phyloP scores from a whole-genome alignment of 2,329 filamentous ascomycete genomes.

The Trichoderma sp. region DNA sequence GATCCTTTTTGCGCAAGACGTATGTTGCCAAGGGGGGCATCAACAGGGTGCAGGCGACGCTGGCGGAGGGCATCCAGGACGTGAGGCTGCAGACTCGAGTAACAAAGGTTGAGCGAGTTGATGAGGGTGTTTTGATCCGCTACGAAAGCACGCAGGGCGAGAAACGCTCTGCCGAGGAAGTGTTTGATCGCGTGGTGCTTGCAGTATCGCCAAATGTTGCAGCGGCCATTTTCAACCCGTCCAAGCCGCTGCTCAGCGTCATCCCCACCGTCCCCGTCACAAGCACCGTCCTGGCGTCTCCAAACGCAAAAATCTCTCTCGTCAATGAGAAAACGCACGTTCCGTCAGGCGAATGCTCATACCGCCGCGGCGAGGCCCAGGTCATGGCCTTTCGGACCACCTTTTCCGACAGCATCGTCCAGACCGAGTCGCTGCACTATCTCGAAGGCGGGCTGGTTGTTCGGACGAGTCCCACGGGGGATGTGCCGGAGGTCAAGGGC shows the following conservation, averaged over 20 bases:
- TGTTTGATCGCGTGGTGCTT: constrained; percentile 57
- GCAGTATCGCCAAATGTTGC: constrained; percentile 60
- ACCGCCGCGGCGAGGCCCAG: constrained; percentile 36
- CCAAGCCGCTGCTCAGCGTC: constrained; percentile 43
- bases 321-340: constrained; percentile 34
- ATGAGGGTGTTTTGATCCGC: background rate
- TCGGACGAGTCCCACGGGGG: constrained; percentile 54
- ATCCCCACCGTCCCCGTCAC: constrained; percentile 55
- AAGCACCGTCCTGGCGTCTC: constrained; percentile 47
- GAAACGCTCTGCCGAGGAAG: constrained; percentile 36
- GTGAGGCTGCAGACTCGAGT: constrained; percentile 49
- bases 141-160: background rate
- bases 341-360: constrained; percentile 26
- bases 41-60: constrained; percentile 51
- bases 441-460: constrained; percentile 56
- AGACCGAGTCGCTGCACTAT: constrained; percentile 58
- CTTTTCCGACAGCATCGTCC: constrained; percentile 37
- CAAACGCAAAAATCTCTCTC: constrained; percentile 31
- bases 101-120: constrained; percentile 37
- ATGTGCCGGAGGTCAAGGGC: constrained; percentile 43
- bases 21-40: constrained; percentile 57
- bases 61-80: constrained; percentile 46
- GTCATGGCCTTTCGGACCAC: constrained; percentile 43
- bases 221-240: constrained; percentile 51
- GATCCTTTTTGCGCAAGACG: constrained; percentile 49